Evolutionary conservation across 2,329 filamentous ascomycete genomes (phyloP).

Genomic region (Tolypocladium pustulatum): DNA sequence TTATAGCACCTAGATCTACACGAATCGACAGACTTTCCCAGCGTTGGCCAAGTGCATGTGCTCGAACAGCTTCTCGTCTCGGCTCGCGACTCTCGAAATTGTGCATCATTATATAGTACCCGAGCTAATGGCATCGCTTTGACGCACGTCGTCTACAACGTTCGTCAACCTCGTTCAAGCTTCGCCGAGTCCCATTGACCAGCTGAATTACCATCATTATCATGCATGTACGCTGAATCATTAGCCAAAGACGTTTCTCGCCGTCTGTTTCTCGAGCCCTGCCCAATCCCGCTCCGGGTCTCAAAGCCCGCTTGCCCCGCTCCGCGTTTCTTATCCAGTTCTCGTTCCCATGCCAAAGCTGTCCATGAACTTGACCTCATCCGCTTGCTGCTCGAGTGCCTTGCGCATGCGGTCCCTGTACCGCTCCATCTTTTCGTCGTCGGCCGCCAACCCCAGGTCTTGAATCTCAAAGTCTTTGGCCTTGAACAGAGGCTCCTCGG

Average conservation of each 20-base stretch:
- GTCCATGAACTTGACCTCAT: slow-evolving; percentile 66
- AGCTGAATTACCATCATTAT: not conserved
- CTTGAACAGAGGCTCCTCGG: slow-evolving; percentile 36
- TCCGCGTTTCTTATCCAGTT: not conserved
- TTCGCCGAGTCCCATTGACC: not conserved
- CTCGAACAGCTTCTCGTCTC: too few relatives aligned
- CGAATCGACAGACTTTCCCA: too few relatives aligned
- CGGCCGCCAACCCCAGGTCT: slow-evolving; percentile 32
- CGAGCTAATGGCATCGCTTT: not conserved
- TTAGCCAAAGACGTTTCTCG: not conserved
- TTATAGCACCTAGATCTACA: too few relatives aligned
- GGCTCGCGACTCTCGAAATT: too few relatives aligned
- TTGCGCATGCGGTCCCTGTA: slow-evolving; percentile 65
- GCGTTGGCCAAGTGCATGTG: too few relatives aligned
- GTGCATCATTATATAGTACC: not conserved
- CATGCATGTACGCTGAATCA: not conserved
- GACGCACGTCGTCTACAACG: not conserved
- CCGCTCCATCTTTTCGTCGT: slow-evolving; percentile 43
- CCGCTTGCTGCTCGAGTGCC: slow-evolving; percentile 66
- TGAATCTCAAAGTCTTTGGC: slow-evolving; percentile 40
- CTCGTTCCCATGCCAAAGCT: slow-evolving; percentile 36
- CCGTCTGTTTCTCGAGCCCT: not conserved
- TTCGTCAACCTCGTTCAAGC: not conserved
- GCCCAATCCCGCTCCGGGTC: not conserved
- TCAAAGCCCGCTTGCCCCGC: not conserved